phyloP scores from a whole-genome alignment of 140 eudicot genomes.

The Flaveria floridana region DNA sequence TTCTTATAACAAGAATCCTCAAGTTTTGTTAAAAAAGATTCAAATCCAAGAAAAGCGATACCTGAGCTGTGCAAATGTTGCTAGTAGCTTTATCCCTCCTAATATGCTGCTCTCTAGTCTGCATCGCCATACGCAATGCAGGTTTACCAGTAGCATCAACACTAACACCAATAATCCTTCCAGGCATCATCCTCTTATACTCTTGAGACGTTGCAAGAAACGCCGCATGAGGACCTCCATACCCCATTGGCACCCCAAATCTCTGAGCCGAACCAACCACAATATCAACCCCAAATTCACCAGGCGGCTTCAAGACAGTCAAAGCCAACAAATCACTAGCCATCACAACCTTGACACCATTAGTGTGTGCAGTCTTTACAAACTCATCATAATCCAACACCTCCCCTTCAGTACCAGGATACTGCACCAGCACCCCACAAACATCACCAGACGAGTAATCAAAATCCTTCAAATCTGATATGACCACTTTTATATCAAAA shows the following conservation, averaged over 20 bases:
- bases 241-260: conserved; percentile 99
- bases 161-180: conserved; percentile 93
- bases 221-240: conserved; percentile 99
- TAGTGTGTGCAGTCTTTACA: conserved; percentile 75
- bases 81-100: conserved; percentile 98
- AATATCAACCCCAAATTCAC: conserved; percentile 91
- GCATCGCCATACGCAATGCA: conserved; percentile 99
- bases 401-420: conserved; percentile 98
- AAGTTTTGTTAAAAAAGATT: background rate
- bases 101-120: conserved; percentile 96
- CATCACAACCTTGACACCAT: conserved; percentile 97
- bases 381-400: conserved; percentile 82
- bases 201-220: conserved; percentile 94
- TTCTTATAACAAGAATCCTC: background rate
- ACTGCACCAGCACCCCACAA: conserved; percentile 91
- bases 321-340: conserved; percentile 89
- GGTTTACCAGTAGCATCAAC: conserved; percentile 90
- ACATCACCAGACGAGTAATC: conserved; percentile 86
- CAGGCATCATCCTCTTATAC: conserved; percentile 99
- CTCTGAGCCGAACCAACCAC: conserved; percentile 98
- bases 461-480: conserved; percentile 63
- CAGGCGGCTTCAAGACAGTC: conserved; percentile 89
- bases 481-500: conserved; percentile 64
- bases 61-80: conserved; percentile 99
- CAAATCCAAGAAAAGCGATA: conserved; percentile 20